Evolutionary conservation across 148 eudicot genomes (phyloP).

Genomic region (Selenicereus undatus): DNA sequence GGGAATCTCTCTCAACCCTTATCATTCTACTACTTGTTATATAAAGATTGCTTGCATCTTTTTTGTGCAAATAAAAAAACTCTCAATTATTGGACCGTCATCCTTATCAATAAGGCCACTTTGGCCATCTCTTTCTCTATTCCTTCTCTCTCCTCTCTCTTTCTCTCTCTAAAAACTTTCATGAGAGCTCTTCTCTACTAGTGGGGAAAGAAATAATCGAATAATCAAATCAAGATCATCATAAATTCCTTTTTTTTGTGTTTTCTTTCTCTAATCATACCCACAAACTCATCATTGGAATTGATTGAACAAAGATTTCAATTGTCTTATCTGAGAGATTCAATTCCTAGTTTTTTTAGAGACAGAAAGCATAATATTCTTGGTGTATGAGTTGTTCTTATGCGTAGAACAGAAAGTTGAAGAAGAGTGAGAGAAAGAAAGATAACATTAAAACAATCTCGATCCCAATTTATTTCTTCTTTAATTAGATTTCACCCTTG

Average conservation of each 20-base stretch:
- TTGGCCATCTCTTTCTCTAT: not conserved
- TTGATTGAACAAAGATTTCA: not conserved
- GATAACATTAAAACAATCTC: not conserved
- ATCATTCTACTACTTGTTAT: no score
- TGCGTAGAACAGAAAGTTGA: not conserved
- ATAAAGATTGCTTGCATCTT: not conserved
- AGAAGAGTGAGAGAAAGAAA: constrained; percentile 18
- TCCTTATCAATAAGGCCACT: not conserved
- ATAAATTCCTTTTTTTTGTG: not conserved
- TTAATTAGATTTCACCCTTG: not conserved
- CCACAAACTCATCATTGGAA: not conserved
- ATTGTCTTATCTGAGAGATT: not conserved
- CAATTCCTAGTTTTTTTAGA: not conserved
- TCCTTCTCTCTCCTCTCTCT: not conserved
- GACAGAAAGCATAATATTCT: not conserved
- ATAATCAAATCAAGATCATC: no score
- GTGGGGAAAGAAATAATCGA: not conserved
- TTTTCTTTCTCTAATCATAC: not conserved
- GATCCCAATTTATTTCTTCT: not conserved
- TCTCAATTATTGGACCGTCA: not conserved
- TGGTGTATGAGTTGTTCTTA: constrained; percentile 2
- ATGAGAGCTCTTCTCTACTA: not conserved
- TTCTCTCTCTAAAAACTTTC: not conserved
- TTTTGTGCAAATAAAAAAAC: not conserved
- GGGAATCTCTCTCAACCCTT: no score